phyloP scores from a whole-genome alignment of 306 rosid genomes.

The Mucuna pruriens region DNA sequence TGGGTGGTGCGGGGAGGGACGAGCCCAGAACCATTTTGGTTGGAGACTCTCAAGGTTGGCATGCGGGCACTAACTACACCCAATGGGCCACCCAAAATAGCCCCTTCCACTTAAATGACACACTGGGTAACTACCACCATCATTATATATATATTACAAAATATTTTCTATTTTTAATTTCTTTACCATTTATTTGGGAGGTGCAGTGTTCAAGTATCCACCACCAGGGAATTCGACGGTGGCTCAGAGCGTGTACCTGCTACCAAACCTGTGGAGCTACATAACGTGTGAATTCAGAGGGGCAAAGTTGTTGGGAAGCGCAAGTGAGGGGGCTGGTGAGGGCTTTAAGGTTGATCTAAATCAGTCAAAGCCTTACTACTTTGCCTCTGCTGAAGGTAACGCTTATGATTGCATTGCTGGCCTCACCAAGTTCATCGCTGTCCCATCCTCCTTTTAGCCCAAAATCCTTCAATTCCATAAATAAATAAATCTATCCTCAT shows the following conservation, averaged over 20 bases:
- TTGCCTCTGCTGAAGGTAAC: constrained; percentile 54
- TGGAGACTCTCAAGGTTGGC: constrained; percentile 78
- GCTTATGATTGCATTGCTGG: constrained; percentile 63
- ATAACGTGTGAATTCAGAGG: constrained; percentile 51
- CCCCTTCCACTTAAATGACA: constrained; percentile 65
- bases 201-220: constrained; percentile 65
- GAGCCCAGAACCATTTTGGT: constrained; percentile 55
- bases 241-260: constrained; percentile 52
- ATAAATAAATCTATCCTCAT: neutral
- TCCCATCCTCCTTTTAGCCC: constrained; percentile 29
- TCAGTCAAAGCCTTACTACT: constrained; percentile 59
- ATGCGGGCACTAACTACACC: constrained; percentile 67
- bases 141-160: too few relatives aligned
- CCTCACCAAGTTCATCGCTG: constrained; percentile 50
- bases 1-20: constrained; percentile 25
- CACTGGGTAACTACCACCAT: constrained; percentile 36
- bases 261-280: constrained; percentile 59
- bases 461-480: neutral
- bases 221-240: constrained; percentile 28
- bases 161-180: too few relatives aligned
- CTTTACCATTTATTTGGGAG: neutral
- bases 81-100: constrained; percentile 61
- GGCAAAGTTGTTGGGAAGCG: constrained; percentile 53
- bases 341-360: constrained; percentile 53
- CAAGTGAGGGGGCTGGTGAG: constrained; percentile 45